Evolutionary conservation across 2,329 filamentous ascomycete genomes (phyloP).

Genomic region (Calonectria leucothoes): DNA sequence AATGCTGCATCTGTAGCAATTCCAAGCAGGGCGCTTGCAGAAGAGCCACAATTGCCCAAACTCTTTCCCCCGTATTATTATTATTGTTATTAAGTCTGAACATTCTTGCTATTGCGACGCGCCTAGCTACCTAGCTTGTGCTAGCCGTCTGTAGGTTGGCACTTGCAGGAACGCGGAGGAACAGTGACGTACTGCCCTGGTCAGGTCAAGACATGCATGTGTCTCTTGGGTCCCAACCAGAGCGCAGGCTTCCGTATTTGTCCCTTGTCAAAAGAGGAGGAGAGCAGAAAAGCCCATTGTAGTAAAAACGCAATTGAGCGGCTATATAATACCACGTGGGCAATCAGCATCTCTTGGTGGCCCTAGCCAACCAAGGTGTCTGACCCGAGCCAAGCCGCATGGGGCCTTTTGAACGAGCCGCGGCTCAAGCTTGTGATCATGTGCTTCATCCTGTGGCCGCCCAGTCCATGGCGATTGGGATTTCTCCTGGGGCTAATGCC

Average conservation of each 20-base stretch:
- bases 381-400: slow-evolving; percentile 11
- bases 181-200: neutral
- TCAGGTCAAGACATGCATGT: neutral
- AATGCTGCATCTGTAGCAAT: neutral
- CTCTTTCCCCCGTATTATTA: neutral
- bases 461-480: neutral
- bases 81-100: neutral
- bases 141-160: neutral
- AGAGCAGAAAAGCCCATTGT: neutral
- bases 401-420: slow-evolving; percentile 11
- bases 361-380: neutral
- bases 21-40: neutral
- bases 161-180: neutral
- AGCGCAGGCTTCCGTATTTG: neutral
- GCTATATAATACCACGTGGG: slow-evolving; percentile 10
- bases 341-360: neutral
- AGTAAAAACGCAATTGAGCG: neutral
- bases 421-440: slow-evolving; percentile 17
- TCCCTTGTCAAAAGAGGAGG: neutral
- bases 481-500: neutral
- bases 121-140: neutral
- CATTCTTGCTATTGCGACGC: neutral
- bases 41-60: neutral
- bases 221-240: neutral
- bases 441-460: slow-evolving; percentile 10